Evolutionary conservation across 208 protist genomes (phyloP).

Genomic region (Leishmania tropica): DNA sequence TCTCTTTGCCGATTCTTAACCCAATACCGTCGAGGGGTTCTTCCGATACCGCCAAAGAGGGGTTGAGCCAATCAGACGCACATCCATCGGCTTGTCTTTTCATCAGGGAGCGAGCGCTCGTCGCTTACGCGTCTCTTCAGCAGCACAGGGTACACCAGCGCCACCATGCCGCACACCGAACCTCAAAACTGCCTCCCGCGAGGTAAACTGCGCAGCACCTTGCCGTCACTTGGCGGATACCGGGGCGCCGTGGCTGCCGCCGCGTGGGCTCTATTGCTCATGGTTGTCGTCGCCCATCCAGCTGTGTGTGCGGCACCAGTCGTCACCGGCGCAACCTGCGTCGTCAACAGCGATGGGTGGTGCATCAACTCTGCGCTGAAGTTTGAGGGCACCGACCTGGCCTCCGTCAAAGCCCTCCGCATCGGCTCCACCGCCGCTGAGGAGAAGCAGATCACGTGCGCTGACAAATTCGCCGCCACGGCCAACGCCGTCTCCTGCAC

Average conservation of each 20-base stretch:
- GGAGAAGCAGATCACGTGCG: conserved; percentile 3
- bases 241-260: not conserved
- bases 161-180: not conserved
- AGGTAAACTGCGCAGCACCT: not conserved
- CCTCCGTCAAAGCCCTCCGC: conserved; percentile 1
- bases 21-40: not conserved
- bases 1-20: not conserved
- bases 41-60: not conserved
- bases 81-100: not conserved
- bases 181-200: not conserved
- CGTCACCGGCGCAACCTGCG: conserved; percentile 14
- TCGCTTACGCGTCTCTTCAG: not conserved
- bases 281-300: not conserved
- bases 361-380: conserved; percentile 14
- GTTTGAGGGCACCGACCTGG: conserved; percentile 15
- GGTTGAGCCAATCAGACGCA: not conserved
- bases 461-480: not conserved
- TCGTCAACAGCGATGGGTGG: not conserved
- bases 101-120: not conserved
- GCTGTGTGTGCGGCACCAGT: conserved; percentile 13
- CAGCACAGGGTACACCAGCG: not conserved
- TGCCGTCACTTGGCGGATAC: not conserved
- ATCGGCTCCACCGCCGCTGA: conserved; percentile 16
- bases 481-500: conserved; percentile 18
- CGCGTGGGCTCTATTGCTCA: not conserved